Base-by-base conservation (phyloP, 1,284 basidiomycete genomes). In the Rhodotorula sp. region DNA sequence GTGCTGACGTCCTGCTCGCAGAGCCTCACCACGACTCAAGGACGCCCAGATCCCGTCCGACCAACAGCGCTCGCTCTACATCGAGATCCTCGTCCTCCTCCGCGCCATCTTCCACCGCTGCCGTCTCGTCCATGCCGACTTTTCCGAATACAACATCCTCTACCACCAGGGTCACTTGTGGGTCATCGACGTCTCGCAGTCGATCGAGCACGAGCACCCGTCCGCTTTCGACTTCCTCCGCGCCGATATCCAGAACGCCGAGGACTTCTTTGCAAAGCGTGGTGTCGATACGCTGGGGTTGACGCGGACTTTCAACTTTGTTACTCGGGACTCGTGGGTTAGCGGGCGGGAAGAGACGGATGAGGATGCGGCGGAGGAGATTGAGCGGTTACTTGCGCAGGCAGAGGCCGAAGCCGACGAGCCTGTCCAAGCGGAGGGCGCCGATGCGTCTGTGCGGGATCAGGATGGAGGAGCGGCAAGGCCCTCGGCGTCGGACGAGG, bases 111-210 rank as follows among this genome's bases (percentile, higher is more conserved):
- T 90, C 81, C 90, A 92, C 75, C 84, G 85, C 48, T 99, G 96
- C 85, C 89, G 88, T 69, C 87, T 99, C 64, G 95, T 99, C 0
- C 96, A 99, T 77, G 96, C 96, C 66, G 96, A 99, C 83, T 84
- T 99, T 68, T 94, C 91, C 70, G 96, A 99, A 81, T 99, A 99
- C 86, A 99, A 99, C 79, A 89, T 99, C 74, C 85, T 99, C 22
- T 84, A 84, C 69, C 86, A 86, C 77, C 74, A 82, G 20, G 77
- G 75, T 2, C 91, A 94, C 78, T 85, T 97, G 22, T 94, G 87
- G 82, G 90, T 99, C 78, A 99, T 99, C 81, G 96, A 99, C 80
- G 96, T 99, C 70, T 96, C 93, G 4, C 96, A 99, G 81, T 94
- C 91, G 64, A 95, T 99, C 53, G 96, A 99, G 79, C 94, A 98